phyloP scores from a whole-genome alignment of 2,329 filamentous ascomycete genomes.

The Canariomyces notabilis region DNA sequence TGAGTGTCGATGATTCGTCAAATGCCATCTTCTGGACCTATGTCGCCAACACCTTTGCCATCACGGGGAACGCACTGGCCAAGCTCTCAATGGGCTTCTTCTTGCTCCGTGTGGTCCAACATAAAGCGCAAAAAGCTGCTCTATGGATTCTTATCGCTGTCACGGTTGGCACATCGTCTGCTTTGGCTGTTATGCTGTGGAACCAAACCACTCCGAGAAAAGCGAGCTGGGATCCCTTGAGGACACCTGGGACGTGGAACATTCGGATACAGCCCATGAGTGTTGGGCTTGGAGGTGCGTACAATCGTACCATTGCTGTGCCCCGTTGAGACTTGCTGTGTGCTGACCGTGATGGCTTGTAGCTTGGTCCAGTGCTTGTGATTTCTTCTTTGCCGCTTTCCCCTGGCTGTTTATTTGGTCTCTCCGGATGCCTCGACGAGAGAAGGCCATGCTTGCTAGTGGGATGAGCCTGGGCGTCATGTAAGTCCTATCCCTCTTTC shows the following conservation, averaged over 20 bases:
- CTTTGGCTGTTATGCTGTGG: slow-evolving; percentile 35
- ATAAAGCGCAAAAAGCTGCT: slow-evolving; percentile 30
- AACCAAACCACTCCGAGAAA: slow-evolving; percentile 34
- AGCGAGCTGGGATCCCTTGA: slow-evolving; percentile 34
- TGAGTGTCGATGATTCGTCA: slow-evolving; percentile 30
- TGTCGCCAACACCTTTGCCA: slow-evolving; percentile 35
- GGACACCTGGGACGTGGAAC: slow-evolving; percentile 33
- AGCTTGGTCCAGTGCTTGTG: slow-evolving; percentile 36
- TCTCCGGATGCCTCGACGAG: slow-evolving; percentile 40
- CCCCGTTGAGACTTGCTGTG: neutral
- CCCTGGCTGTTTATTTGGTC: slow-evolving; percentile 43
- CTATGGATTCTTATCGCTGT: slow-evolving; percentile 32
- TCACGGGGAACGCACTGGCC: slow-evolving; percentile 35
- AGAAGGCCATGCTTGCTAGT: slow-evolving; percentile 39
- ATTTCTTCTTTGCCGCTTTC: slow-evolving; percentile 38
- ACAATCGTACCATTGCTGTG: neutral
- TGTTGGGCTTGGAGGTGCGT: slow-evolving; percentile 33
- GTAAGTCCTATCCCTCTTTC: slow-evolving; percentile 25
- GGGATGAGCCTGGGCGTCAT: slow-evolving; percentile 41
- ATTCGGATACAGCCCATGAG: slow-evolving; percentile 34
- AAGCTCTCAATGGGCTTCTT: slow-evolving; percentile 38
- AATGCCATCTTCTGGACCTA: slow-evolving; percentile 37
- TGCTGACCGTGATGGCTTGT: neutral
- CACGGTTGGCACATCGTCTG: slow-evolving; percentile 30
- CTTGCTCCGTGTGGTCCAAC: slow-evolving; percentile 34